Percentiles rank a stretch among this genome's conserved stretches.
Evolutionary conservation across 805 yeast species (phyloP).

Genomic region (Clavispora vitiphila): DNA sequence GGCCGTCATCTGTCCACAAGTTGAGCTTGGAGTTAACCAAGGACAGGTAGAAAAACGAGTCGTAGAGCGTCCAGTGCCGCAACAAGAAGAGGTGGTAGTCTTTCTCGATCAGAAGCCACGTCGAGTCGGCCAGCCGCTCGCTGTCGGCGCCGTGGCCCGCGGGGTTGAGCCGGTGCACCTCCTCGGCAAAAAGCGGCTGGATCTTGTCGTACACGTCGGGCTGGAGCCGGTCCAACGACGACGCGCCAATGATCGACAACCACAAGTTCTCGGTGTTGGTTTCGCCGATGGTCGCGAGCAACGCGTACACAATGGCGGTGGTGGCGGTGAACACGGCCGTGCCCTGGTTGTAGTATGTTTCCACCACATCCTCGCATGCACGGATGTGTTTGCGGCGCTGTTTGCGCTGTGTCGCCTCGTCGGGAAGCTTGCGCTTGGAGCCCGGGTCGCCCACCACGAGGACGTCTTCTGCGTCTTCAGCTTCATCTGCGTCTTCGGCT

Average conservation of each 20-base stretch:
- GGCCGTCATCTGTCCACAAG: constrained; percentile 90
- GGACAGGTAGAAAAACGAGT: constrained; percentile 85
- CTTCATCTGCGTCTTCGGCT: background rate
- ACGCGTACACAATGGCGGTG: constrained; percentile 74
- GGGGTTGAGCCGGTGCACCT: constrained; percentile 64
- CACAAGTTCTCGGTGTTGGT: constrained; percentile 67
- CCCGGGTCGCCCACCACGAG: constrained; percentile 25
- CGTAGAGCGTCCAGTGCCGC: constrained; percentile 91
- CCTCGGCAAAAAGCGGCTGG: constrained; percentile 74
- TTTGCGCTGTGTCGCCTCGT: constrained; percentile 24
- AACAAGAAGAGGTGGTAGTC: constrained; percentile 84
- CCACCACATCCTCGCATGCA: constrained; percentile 52
- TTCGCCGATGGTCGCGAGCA: constrained; percentile 78
- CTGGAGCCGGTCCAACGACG: constrained; percentile 67
- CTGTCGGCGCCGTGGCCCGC: constrained; percentile 19
- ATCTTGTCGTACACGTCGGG: constrained; percentile 71
- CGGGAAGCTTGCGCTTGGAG: constrained; percentile 21
- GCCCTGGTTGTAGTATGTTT: constrained; percentile 80
- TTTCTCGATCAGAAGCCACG: constrained; percentile 59
- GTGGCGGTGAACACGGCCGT: constrained; percentile 70
- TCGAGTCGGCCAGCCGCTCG: constrained; percentile 35
- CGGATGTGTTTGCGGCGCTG: constrained; percentile 35
- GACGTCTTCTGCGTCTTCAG: constrained; percentile 20
- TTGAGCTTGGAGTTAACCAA: constrained; percentile 83
- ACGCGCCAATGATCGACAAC: constrained; percentile 85